Evolutionary conservation across 129 eudicot genomes (phyloP), one percentile per base, ranked within the genome.

Genomic region (Artemisia argyi): DNA sequence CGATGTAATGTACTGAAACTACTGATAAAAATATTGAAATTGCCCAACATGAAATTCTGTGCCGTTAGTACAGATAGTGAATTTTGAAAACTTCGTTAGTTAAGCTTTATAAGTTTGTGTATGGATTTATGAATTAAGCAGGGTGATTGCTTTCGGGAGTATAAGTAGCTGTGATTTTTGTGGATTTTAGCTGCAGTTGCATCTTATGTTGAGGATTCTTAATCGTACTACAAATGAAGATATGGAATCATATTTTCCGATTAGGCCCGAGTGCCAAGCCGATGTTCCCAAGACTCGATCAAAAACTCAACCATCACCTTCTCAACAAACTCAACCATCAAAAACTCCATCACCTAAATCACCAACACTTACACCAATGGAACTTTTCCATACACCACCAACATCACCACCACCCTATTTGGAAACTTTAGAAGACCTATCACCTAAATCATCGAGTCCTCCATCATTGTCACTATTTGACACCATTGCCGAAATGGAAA

Each of bases 271-370:
- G 73, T 90, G 90, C 80, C 71, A 72, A 87, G 86, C 73, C 11
- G 83, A 80, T 68, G 96, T 79, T 28, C 96, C 97, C 8, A 87
- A 84, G 75, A 78, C 96, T 70, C 92, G 92, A 18, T 94, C n/a
- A n/a, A n/a, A n/a, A n/a, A n/a, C n/a, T n/a, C n/a, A n/a, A n/a
- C n/a, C n/a, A n/a, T n/a, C n/a, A n/a, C n/a, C n/a, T n/a, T n/a
- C n/a, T n/a, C n/a, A n/a, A n/a, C n/a, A n/a, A n/a, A n/a, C n/a
- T n/a, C n/a, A n/a, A n/a, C n/a, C n/a, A n/a, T n/a, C n/a, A n/a
- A n/a, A n/a, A n/a, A n/a, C n/a, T n/a, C n/a, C n/a, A n/a, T n/a
- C n/a, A n/a, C n/a, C n/a, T n/a, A n/a, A n/a, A n/a, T n/a, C n/a
- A n/a, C n/a, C n/a, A n/a, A n/a, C n/a, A n/a, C n/a, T n/a, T n/a